Percentiles rank a stretch among this genome's conserved stretches.
Conservation (phyloP, 2,329 filamentous ascomycete genomes). For the Aspergillus ochraceoroseus region DNA sequence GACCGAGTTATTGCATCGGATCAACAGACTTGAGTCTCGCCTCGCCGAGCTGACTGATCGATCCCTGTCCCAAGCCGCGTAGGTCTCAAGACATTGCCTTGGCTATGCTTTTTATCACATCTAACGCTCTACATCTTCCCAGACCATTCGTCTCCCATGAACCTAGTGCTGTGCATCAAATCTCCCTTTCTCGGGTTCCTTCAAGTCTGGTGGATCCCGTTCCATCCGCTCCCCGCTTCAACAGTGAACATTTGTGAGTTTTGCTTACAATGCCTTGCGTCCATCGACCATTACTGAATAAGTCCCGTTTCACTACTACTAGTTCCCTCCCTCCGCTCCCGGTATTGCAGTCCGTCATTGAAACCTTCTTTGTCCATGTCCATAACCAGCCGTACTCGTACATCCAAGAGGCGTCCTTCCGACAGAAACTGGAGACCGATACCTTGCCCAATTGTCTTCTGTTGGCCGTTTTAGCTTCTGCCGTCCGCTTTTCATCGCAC, state of each 20-base stretch:
- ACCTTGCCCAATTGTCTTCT: conserved; percentile 30
- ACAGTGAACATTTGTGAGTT: background rate
- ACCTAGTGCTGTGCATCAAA: no score
- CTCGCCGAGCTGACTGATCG: conserved; percentile 22
- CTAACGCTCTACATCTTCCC: no score
- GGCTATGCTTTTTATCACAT: no score
- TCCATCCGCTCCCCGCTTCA: background rate
- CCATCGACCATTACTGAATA: no score
- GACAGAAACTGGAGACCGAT: conserved; percentile 24
- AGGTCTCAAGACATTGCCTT: no score
- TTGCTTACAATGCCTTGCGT: no score
- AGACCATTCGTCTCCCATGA: no score
- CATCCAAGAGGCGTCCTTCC: conserved; percentile 36
- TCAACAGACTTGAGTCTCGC: conserved; percentile 23
- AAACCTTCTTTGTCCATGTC: conserved; percentile 33
- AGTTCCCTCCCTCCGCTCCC: conserved; percentile 12
- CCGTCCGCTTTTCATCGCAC: conserved; percentile 30
- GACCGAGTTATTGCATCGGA: conserved; percentile 20
- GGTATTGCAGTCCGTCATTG: conserved; percentile 21
- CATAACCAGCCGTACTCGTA: conserved; percentile 41
- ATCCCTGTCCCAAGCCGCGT: background rate
- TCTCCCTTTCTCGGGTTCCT: no score
- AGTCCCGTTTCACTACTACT: no score
- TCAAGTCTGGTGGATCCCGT: no score
- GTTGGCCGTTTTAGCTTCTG: conserved; percentile 31